phyloP scores from a whole-genome alignment of 331 rosid genomes.

The Malus hybrid region DNA sequence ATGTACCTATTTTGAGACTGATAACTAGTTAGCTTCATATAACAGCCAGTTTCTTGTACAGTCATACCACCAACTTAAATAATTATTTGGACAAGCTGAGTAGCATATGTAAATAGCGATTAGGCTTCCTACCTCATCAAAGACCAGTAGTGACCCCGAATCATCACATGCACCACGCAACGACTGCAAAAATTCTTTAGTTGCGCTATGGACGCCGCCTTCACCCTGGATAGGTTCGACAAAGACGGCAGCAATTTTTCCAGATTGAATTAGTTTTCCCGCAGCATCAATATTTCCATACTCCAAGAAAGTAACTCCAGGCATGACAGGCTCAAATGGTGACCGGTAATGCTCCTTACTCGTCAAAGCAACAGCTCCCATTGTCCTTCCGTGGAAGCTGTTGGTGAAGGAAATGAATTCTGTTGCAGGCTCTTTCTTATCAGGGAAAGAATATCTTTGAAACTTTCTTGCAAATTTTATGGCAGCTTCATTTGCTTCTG shows the following conservation, averaged over 20 bases:
- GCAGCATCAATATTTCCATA: constrained; percentile 69
- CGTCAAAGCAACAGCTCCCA: constrained; percentile 88
- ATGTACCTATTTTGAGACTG: too few relatives aligned
- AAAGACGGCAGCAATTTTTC: constrained; percentile 72
- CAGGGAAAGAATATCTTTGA: constrained; percentile 45
- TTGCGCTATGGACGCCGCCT: constrained; percentile 75
- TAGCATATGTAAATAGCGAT: background rate
- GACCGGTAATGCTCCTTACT: constrained; percentile 77
- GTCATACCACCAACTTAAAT: background rate
- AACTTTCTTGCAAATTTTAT: constrained; percentile 81
- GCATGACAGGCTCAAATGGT: constrained; percentile 92
- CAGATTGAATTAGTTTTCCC: constrained; percentile 37
- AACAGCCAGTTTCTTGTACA: too few relatives aligned
- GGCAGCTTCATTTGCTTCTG: constrained; percentile 92
- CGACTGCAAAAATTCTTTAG: constrained; percentile 66
- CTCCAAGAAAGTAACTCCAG: constrained; percentile 74
- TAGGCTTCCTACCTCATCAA: constrained; percentile 60
- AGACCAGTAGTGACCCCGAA: constrained; percentile 68
- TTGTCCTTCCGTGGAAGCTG: constrained; percentile 84
- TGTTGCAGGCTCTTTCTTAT: constrained; percentile 39
- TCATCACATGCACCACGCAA: constrained; percentile 76
- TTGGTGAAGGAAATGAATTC: constrained; percentile 71
- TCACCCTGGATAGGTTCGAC: constrained; percentile 95
- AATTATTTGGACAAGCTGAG: background rate
- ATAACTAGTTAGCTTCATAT: too few relatives aligned